phyloP scores from a whole-genome alignment of 2,329 filamentous ascomycete species.

The Chrysoporthe deuterocubensis region DNA sequence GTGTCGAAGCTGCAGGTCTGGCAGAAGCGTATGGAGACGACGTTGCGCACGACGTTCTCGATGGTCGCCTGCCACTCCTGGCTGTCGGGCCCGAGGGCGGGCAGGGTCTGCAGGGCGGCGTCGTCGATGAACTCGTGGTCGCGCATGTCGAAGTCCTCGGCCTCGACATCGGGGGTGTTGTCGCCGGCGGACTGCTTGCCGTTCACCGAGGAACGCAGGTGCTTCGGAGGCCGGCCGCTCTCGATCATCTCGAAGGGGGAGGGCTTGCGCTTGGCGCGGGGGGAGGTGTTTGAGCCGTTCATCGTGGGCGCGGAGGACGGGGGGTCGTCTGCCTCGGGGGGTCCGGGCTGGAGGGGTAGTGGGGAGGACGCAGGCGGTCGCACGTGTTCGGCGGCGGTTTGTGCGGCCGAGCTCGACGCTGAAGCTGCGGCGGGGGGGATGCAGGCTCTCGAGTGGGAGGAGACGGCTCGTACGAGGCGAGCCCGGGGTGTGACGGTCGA shows the following conservation, averaged over 20 bases:
- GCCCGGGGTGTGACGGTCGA: conserved; percentile 11
- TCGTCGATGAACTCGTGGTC: conserved; percentile 27
- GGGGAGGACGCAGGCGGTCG: neutral
- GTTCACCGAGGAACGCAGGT: conserved; percentile 32
- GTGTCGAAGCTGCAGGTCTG: conserved; percentile 98
- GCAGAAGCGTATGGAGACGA: conserved; percentile 98
- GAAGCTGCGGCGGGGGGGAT: conserved; percentile 1
- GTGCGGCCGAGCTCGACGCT: conserved; percentile 12
- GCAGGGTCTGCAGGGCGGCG: conserved; percentile 26
- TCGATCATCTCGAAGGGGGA: conserved; percentile 29
- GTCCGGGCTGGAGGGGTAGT: neutral
- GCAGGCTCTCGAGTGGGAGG: conserved; percentile 3
- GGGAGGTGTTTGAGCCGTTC: conserved; percentile 32
- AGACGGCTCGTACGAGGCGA: conserved; percentile 17
- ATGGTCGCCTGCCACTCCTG: conserved; percentile 96
- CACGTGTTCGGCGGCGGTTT: neutral
- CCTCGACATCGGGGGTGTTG: conserved; percentile 32
- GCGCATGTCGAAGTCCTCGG: conserved; percentile 28
- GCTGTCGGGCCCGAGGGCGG: conserved; percentile 59
- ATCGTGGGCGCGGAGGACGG: conserved; percentile 24
- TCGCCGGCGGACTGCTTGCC: conserved; percentile 32
- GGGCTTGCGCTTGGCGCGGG: conserved; percentile 35
- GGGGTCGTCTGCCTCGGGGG: neutral
- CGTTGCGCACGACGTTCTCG: conserved; percentile 89
- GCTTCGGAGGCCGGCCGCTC: conserved; percentile 33